Base-by-base conservation (phyloP, 495 filamentous ascomycete species). In the Parmelia sp. region DNA sequence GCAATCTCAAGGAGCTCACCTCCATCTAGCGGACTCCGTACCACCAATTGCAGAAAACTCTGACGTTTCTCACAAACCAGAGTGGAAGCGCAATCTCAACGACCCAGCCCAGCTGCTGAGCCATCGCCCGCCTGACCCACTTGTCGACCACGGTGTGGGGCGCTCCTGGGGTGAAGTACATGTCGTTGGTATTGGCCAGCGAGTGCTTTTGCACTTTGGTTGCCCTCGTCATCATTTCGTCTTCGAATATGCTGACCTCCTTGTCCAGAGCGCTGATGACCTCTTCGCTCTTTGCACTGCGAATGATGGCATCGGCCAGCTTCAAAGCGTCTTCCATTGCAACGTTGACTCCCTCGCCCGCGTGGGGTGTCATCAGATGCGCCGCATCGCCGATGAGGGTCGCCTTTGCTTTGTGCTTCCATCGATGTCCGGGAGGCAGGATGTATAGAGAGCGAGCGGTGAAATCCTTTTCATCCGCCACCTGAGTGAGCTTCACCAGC, bases 321-420 rank as follows among this genome's bases (percentile, higher is more conserved):
- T 83, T 71, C 74, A 85, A 67, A 7, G 85, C 80, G 68, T 88
- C 85, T 57, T 75, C 71, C 72, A 88, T 77, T 0, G 82, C 84
- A 4, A 81, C 66, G 61, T 88, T 86, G 23, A 86, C 82, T 3
- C 85, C 85, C 14, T 81, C 81, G 9, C 85, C 85, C 0, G 79
- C 81, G 66, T 82, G 85, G 0, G 84, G 84, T 4, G 79, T 81
- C 83, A 85, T 85, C 9, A 86, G 64, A 67, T 88, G 83, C 8
- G 85, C 85, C 7, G 85, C 82, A 71, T 87, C 85, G 6, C 85
- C 85, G 31, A 86, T 74, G 11, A 87, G 69, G 5, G 84, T 83
- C 11, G 82, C 72, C 14, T 79, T 76, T 0, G 72, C 62, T 0
- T 69, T 64, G 21, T 75, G 71, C 61, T 76, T 70, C 82, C 83